Conservation (phyloP, 495 filamentous ascomycete species). For the Hypoxylon trugodes region DNA sequence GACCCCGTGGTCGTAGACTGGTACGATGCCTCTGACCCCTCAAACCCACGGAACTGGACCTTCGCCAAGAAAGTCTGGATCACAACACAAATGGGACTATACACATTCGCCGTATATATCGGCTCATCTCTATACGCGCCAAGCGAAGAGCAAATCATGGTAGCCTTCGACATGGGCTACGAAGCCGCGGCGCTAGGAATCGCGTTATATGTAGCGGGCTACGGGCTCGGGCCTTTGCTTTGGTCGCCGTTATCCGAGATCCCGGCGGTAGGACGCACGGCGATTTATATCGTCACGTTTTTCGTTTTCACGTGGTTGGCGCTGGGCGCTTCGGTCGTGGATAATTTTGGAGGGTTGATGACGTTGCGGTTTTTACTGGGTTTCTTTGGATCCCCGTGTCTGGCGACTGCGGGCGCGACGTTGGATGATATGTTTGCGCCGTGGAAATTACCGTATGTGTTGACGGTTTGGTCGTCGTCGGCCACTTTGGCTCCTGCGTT, state of each 20-base stretch:
- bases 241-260: conserved; percentile 66
- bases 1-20: conserved; percentile 61
- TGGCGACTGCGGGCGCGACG: conserved; percentile 82
- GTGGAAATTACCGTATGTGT: conserved; percentile 75
- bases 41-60: conserved; percentile 65
- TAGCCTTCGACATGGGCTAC: conserved; percentile 59
- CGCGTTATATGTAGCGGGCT: conserved; percentile 70
- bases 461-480: conserved; percentile 63
- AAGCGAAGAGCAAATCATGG: conserved; percentile 52
- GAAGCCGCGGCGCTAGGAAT: conserved; percentile 63
- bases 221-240: conserved; percentile 63
- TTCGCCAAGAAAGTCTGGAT: conserved; percentile 50
- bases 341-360: conserved; percentile 73
- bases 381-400: conserved; percentile 76
- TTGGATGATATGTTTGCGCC: conserved; percentile 79
- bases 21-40: conserved; percentile 59
- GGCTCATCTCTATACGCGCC: conserved; percentile 59
- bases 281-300: conserved; percentile 75
- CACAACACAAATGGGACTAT: conserved; percentile 61
- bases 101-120: conserved; percentile 61
- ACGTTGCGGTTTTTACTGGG: conserved; percentile 78
- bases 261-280: conserved; percentile 69
- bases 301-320: conserved; percentile 74
- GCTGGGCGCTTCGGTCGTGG: conserved; percentile 77
- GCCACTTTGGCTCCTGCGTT: conserved; percentile 53